phyloP scores from a whole-genome alignment of 805 yeast species.

The Yarrowia deformans region DNA sequence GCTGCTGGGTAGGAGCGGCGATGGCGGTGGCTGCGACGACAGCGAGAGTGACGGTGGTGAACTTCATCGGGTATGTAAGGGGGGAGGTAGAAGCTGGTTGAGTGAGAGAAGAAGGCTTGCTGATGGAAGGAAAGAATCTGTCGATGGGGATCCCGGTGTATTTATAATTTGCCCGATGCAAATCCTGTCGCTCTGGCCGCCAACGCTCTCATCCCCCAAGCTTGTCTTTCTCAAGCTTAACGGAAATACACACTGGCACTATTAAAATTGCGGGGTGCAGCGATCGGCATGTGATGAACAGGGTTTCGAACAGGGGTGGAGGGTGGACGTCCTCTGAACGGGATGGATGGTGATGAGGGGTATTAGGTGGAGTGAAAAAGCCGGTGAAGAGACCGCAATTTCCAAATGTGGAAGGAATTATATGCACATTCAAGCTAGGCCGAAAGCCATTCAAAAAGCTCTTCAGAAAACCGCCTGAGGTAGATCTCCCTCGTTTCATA shows the following conservation, averaged over 20 bases:
- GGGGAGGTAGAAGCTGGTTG: neutral
- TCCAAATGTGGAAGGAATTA: no score
- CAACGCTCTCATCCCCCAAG: neutral
- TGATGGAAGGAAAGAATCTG: no score
- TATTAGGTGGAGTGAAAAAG: no score
- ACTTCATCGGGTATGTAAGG: constrained; percentile 11
- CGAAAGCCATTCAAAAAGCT: no score
- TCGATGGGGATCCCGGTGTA: no score
- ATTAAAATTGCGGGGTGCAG: constrained; percentile 37
- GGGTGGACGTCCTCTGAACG: neutral
- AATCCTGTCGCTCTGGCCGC: no score
- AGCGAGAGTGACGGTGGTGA: constrained; percentile 23
- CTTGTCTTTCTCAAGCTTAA: neutral
- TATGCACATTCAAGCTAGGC: no score
- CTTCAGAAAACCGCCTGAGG: no score
- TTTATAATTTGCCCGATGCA: neutral
- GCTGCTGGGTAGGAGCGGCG: constrained; percentile 29
- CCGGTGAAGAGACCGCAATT: no score
- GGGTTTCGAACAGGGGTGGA: constrained; percentile 38
- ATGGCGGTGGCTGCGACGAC: constrained; percentile 19
- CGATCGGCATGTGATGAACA: constrained; percentile 29
- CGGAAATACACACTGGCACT: neutral
- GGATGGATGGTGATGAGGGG: no score
- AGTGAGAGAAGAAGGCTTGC: constrained; percentile 1
- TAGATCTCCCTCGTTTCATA: no score